These are phyloP conservation scores for Aspergillus felis DNA, from an alignment of 2,329 filamentous ascomycete species.

Conservation along the genomic window DNA sequence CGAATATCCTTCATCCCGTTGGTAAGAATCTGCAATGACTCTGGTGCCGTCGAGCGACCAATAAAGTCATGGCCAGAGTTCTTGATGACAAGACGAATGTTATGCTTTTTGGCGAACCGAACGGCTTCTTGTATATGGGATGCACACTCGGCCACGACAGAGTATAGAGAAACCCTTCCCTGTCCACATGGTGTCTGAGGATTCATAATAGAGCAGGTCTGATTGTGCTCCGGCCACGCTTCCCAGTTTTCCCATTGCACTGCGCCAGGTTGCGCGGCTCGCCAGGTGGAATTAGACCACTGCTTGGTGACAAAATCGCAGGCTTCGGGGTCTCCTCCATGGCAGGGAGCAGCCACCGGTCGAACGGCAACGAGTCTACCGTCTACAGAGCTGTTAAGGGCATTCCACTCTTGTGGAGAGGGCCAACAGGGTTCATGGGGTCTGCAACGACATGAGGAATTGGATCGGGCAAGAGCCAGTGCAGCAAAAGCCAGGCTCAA, in stretches of 20 bases:
- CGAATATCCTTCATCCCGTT: constrained; percentile 10
- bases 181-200: constrained; percentile 26
- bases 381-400: constrained; percentile 35
- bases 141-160: constrained; percentile 28
- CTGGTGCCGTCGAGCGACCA: constrained; percentile 26
- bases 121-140: constrained; percentile 37
- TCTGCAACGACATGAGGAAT: constrained; percentile 20
- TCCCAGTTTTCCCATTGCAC: constrained; percentile 40
- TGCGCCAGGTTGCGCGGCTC: constrained; percentile 33
- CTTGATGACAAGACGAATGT: constrained; percentile 25
- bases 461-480: not conserved
- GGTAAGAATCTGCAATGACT: constrained; percentile 27
- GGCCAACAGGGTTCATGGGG: constrained; percentile 38
- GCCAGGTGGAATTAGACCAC: constrained; percentile 33
- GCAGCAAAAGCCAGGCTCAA: not conserved
- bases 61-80: constrained; percentile 29
- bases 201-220: constrained; percentile 35
- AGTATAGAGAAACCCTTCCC: constrained; percentile 37
- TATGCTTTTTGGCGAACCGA: constrained; percentile 29
- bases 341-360: constrained; percentile 30
- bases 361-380: constrained; percentile 34
- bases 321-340: constrained; percentile 3
- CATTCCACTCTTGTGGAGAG: constrained; percentile 29
- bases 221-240: constrained; percentile 31
- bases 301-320: constrained; percentile 12